phyloP scores from a whole-genome alignment of 192 early-diverging fungal genomes.

The Coemansia interrupta region DNA sequence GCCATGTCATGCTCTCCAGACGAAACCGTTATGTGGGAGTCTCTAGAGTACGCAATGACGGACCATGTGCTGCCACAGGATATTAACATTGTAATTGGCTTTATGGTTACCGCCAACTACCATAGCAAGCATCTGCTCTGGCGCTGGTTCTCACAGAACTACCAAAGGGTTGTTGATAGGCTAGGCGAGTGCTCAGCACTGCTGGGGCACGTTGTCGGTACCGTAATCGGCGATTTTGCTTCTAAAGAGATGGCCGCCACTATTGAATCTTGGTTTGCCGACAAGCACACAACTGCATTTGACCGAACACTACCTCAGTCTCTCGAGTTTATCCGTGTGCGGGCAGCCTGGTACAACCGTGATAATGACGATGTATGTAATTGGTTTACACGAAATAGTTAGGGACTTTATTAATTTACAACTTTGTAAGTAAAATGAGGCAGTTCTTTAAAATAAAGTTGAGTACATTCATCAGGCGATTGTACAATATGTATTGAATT shows the following conservation, averaged over 20 bases:
- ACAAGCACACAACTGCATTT: slow-evolving; percentile 54
- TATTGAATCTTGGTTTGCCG: slow-evolving; percentile 56
- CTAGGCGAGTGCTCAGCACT: slow-evolving; percentile 60
- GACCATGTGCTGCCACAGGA: slow-evolving; percentile 47
- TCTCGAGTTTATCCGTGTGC: slow-evolving; percentile 62
- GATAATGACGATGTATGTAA: slow-evolving; percentile 26
- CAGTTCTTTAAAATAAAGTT: too few species aligned
- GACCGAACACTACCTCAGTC: slow-evolving; percentile 65
- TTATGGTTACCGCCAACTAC: slow-evolving; percentile 57
- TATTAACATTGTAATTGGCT: slow-evolving; percentile 53
- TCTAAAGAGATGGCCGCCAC: slow-evolving; percentile 53
- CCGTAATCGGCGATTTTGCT: slow-evolving; percentile 59
- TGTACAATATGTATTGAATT: too few species aligned
- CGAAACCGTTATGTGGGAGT: slow-evolving; percentile 21
- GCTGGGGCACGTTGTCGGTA: slow-evolving; percentile 61
- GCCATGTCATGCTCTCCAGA: slow-evolving; percentile 56
- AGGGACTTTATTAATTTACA: not conserved
- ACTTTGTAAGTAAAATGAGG: too few species aligned
- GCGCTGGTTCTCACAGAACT: slow-evolving; percentile 60
- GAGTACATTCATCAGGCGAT: too few species aligned
- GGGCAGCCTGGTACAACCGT: slow-evolving; percentile 44
- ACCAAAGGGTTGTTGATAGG: slow-evolving; percentile 50
- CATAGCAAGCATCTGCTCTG: slow-evolving; percentile 57
- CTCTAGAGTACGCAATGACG: slow-evolving; percentile 40
- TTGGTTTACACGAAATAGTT: slow-evolving; percentile 17